phyloP scores from a whole-genome alignment of 169 alveolate species.

The Prorocentrum cordatum region DNA sequence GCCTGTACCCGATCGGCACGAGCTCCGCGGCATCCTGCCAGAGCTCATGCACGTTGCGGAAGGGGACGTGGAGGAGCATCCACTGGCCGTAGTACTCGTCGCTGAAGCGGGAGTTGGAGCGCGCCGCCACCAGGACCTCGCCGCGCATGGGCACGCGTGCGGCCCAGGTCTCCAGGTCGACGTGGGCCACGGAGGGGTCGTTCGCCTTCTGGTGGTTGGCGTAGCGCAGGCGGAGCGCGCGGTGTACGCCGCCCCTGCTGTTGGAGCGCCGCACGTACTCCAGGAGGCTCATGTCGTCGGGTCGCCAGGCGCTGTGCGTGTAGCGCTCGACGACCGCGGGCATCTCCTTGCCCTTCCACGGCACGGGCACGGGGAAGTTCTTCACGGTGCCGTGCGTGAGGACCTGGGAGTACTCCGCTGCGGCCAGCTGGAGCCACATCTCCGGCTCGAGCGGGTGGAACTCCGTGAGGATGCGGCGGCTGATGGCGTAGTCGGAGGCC shows the following conservation, averaged over 20 bases:
- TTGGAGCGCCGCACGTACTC: conserved; percentile 10
- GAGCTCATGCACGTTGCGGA: neutral
- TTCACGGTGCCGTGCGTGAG: neutral
- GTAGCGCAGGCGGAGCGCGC: neutral
- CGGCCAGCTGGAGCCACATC: neutral
- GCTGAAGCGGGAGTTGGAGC: neutral
- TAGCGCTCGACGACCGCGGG: neutral
- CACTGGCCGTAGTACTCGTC: conserved; percentile 12
- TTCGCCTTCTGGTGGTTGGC: too few species aligned
- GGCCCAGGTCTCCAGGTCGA: neutral
- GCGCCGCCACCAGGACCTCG: neutral
- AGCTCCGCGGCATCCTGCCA: neutral
- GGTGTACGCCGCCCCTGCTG: neutral
- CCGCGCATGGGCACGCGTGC: neutral
- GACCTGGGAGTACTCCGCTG: neutral
- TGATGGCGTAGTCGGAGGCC: neutral
- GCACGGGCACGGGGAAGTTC: neutral
- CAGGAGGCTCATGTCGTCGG: neutral
- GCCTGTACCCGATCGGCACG: neutral
- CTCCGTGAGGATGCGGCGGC: neutral
- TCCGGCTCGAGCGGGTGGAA: conserved; percentile 1
- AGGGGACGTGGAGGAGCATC: conserved; percentile 12
- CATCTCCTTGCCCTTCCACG: neutral
- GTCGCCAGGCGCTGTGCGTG: neutral
- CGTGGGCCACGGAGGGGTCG: too few species aligned